Conservation (phyloP, 768 basidiomycete species). For the Phallus indusiatus region DNA sequence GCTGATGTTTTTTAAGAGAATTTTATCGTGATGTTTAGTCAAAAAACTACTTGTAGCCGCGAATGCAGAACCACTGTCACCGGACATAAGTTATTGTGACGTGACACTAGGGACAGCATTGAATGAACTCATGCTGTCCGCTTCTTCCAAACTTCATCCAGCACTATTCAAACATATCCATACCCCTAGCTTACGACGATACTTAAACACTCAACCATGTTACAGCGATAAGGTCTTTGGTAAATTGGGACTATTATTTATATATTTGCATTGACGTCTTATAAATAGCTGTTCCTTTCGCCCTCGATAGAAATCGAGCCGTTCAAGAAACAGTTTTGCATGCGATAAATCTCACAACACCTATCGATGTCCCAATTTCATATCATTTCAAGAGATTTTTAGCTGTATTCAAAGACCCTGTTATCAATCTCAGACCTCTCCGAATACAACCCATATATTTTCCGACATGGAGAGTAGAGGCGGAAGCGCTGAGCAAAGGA, state of each 20-base stretch:
- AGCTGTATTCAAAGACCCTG: slow-evolving; percentile 12
- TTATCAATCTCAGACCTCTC: slow-evolving; percentile 34
- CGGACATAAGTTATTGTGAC: no score
- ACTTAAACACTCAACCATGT: neutral
- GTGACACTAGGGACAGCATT: no score
- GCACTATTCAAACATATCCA: neutral
- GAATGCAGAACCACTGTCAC: no score
- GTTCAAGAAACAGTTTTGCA: neutral
- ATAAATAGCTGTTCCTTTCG: slow-evolving; percentile 42
- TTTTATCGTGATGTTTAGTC: no score
- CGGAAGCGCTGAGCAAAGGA: slow-evolving; percentile 34
- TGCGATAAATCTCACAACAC: neutral
- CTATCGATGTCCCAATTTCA: neutral
- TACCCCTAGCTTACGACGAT: neutral
- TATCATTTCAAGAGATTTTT: neutral
- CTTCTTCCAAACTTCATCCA: neutral
- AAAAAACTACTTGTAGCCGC: no score
- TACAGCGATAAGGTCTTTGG: neutral
- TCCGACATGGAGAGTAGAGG: slow-evolving; percentile 55
- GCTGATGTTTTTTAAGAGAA: no score
- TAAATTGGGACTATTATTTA: neutral
- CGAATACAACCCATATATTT: slow-evolving; percentile 48
- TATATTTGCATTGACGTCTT: neutral
- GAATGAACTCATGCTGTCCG: no score
- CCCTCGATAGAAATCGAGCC: neutral